A percentile compares a stretch with the other conserved stretches of the same genome.
phyloP scores from a whole-genome alignment of 306 rosid species.

The Casuarina equisetifolia region DNA sequence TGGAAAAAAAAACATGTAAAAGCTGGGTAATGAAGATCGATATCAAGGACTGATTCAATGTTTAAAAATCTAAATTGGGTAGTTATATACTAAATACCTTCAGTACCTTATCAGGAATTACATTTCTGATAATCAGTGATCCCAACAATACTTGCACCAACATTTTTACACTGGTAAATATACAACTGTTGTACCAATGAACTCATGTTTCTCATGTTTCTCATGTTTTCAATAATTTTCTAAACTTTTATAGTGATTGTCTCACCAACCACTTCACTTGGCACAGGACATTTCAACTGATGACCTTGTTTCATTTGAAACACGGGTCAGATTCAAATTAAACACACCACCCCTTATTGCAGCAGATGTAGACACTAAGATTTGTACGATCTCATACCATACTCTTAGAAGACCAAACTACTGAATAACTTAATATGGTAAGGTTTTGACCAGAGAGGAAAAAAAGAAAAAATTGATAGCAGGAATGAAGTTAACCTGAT shows the following conservation, averaged over 20 bases:
- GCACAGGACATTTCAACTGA: conserved; percentile 25
- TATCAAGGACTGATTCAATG: neutral
- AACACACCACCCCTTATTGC: neutral
- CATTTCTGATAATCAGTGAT: neutral
- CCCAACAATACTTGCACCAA: neutral
- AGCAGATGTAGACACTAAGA: conserved; percentile 10
- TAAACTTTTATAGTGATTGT: neutral
- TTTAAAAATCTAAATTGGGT: neutral
- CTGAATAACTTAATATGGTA: conserved; percentile 13
- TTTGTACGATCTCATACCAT: conserved; percentile 17
- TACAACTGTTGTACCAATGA: neutral
- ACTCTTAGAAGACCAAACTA: conserved; percentile 16
- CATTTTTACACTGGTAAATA: neutral
- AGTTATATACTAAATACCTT: neutral
- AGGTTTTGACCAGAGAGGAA: neutral
- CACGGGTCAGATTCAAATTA: conserved; percentile 1
- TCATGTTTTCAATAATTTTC: conserved; percentile 7
- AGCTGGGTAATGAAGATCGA: neutral
- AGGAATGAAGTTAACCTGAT: conserved; percentile 47
- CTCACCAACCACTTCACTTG: conserved; percentile 8
- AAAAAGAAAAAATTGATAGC: conserved; percentile 10
- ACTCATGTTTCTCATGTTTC: conserved; percentile 19
- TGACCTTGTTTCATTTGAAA: conserved; percentile 19
- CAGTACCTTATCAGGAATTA: neutral
- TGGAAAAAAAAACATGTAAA: neutral